Evolutionary conservation across 345 rosid genomes (phyloP), one percentile per base, ranked within the genome.

Genomic region (Citrus hindsii): DNA sequence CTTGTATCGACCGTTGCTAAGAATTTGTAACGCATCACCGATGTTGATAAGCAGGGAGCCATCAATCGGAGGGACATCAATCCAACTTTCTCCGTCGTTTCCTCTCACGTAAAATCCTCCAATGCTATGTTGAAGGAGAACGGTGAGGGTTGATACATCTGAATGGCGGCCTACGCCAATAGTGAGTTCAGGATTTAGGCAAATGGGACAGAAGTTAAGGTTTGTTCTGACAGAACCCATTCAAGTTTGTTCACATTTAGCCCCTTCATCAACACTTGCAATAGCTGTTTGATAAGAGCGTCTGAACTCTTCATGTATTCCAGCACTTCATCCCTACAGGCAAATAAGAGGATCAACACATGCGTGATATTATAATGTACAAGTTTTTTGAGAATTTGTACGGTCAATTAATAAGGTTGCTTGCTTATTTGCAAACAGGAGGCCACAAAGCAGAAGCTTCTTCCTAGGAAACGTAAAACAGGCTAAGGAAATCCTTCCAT

Each of bases 401-500:
- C 3, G 51, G 18, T 12, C 51, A 46, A 46, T 46, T 46, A 46
- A 46, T 46, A 16, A 46, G 51, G 51, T 46, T 46, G 18, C 18
- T 46, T 12, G 5, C 30, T 71, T 62, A 85, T 86, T 76, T 86
- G 89, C 88, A 85, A 22, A 67, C 78, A 60, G 83, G 72, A 80
- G 89, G 90, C 89, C 89, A 83, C 5, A 80, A 66, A 66, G 86
- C 74, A 60, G 79, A 69, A 51, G 89, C 84, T 67, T 84, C 87
- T 8, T 82, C 86, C 7, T 84, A 86, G 9, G 90, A 86, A 48
- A 84, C 87, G 42, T 83, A 87, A 79, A 86, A 80, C 79, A 84
- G 85, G 73, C 92, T 86, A 4, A 85, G 87, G 38, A 81, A 87
- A 76, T 89, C 92, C 81, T 87, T 88, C 91, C 87, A 86, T 80